Evolutionary conservation across 208 protist genomes (phyloP).

Genomic region (Trypanosoma theileri): DNA sequence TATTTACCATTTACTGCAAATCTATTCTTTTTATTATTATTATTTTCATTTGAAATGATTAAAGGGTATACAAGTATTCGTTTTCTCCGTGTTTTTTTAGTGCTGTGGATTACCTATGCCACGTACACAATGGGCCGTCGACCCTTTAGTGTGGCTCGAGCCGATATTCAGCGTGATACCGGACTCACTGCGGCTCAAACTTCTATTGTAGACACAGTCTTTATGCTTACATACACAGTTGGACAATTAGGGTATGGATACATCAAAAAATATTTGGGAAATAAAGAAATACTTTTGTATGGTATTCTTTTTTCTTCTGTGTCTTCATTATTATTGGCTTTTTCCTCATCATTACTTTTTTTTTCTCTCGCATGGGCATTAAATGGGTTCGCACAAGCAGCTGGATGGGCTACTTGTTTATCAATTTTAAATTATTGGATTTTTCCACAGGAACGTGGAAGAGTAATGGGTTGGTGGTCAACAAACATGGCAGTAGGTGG

Average conservation of each 20-base stretch:
- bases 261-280: constrained; percentile 23
- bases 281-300: constrained; percentile 24
- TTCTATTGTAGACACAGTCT: constrained; percentile 37
- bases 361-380: constrained; percentile 31
- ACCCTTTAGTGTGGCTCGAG: constrained; percentile 35
- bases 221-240: constrained; percentile 36
- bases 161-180: constrained; percentile 31
- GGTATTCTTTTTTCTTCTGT: constrained; percentile 29
- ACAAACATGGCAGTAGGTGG: constrained; percentile 40
- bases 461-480: constrained; percentile 41
- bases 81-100: constrained; percentile 29
- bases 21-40: constrained; percentile 9
- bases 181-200: constrained; percentile 22
- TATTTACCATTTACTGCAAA: too few species aligned
- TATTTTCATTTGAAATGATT: constrained; percentile 11
- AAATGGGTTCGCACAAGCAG: constrained; percentile 35
- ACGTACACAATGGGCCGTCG: constrained; percentile 36
- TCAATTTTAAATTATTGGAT: constrained; percentile 38
- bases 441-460: constrained; percentile 33
- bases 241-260: constrained; percentile 39
- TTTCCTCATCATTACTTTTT: constrained; percentile 10
- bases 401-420: constrained; percentile 41
- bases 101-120: constrained; percentile 38
- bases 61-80: constrained; percentile 1
- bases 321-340: background rate